These are phyloP conservation scores for Ormosia semicastrata DNA, from an alignment of 306 rosid genomes.

Conservation along the genomic window DNA sequence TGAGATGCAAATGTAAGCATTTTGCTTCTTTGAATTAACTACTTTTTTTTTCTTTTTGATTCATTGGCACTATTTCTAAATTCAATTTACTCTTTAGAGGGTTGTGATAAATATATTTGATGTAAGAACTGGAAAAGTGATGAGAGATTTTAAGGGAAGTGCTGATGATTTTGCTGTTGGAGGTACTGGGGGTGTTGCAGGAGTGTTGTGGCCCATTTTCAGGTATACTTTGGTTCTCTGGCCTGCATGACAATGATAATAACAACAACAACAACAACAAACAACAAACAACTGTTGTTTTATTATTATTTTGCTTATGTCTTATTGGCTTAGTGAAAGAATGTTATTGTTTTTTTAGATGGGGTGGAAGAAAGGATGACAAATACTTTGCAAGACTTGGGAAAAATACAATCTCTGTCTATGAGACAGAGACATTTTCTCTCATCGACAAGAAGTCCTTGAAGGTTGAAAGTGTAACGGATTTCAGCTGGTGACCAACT, in stretches of 20 bases:
- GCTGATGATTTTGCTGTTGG: slow-evolving; percentile 69
- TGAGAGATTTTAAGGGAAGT: slow-evolving; percentile 73
- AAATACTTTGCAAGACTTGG: slow-evolving; percentile 76
- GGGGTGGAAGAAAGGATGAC: slow-evolving; percentile 74
- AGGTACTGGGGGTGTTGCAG: slow-evolving; percentile 61
- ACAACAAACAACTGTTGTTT: not conserved
- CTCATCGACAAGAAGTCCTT: slow-evolving; percentile 69
- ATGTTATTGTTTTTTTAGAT: slow-evolving; percentile 42
- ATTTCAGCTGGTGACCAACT: slow-evolving; percentile 71
- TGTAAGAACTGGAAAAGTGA: slow-evolving; percentile 68
- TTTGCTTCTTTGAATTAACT: not conserved
- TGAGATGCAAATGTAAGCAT: slow-evolving; percentile 61
- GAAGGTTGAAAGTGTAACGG: slow-evolving; percentile 68
- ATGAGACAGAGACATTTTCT: slow-evolving; percentile 70
- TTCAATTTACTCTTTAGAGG: slow-evolving; percentile 35
- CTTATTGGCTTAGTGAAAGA: not conserved
- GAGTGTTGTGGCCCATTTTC: slow-evolving; percentile 73
- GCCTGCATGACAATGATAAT: not conserved
- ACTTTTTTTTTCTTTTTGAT: not conserved
- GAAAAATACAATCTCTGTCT: slow-evolving; percentile 60
- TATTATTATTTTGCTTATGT: not conserved
- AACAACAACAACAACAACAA: too few relatives aligned
- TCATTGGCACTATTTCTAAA: slow-evolving; percentile 19
- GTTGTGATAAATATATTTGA: slow-evolving; percentile 69
- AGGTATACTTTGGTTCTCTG: slow-evolving; percentile 37